Conservation (phyloP, 768 basidiomycete species). For the Ramaria sp. region DNA sequence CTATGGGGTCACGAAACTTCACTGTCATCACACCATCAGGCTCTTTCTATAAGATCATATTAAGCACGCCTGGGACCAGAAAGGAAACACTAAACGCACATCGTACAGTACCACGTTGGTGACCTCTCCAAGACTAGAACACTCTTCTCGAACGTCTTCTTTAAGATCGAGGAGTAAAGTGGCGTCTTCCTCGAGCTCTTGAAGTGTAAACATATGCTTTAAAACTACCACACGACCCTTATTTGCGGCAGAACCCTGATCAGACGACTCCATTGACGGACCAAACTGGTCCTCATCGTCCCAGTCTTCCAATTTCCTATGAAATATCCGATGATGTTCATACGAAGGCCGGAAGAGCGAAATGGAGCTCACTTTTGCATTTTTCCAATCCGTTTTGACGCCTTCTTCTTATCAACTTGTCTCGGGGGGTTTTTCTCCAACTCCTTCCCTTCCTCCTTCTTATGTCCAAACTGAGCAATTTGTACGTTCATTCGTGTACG, state of each 20-base stretch:
- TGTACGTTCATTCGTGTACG: slow-evolving; percentile 62
- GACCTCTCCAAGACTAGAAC: slow-evolving; percentile 81
- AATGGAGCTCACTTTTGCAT: slow-evolving; percentile 63
- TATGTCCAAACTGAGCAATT: slow-evolving; percentile 72
- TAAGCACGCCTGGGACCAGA: not conserved
- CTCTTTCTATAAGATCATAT: slow-evolving; percentile 53
- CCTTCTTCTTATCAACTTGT: slow-evolving; percentile 69
- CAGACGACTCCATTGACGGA: slow-evolving; percentile 48
- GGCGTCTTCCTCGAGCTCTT: slow-evolving; percentile 79
- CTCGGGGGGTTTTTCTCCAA: slow-evolving; percentile 44
- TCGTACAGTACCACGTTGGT: slow-evolving; percentile 94
- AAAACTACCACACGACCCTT: slow-evolving; percentile 80
- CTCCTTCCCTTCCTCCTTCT: slow-evolving; percentile 29
- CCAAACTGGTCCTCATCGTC: slow-evolving; percentile 90
- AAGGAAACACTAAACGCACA: slow-evolving; percentile 30
- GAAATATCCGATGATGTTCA: not conserved
- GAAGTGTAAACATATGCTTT: slow-evolving; percentile 87
- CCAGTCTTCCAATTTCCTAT: slow-evolving; percentile 89
- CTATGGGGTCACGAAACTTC: slow-evolving; percentile 86
- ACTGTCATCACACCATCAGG: slow-evolving; percentile 91
- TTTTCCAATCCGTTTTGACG: slow-evolving; percentile 64
- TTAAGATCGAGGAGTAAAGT: slow-evolving; percentile 84
- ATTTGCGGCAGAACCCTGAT: slow-evolving; percentile 32
- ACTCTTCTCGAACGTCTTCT: slow-evolving; percentile 93
- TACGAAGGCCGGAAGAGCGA: not conserved